Evolutionary conservation across 495 filamentous ascomycete species (phyloP), one percentile per base, ranked within the genome.

Genomic region (Hapsidospora chrysogenum): DNA sequence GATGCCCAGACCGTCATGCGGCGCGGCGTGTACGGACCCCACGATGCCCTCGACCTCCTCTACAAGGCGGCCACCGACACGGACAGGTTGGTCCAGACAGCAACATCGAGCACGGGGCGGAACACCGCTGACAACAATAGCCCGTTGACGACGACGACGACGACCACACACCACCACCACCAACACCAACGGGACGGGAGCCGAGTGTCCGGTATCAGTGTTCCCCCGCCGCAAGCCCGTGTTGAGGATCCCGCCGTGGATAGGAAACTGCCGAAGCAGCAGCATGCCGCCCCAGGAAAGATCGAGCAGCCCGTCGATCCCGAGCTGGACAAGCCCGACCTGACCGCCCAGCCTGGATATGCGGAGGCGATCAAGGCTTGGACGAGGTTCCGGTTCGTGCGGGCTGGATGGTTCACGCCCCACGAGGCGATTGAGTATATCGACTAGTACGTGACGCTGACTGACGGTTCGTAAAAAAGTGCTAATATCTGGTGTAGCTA

Each of bases 331-430:
- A 49, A 47, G 23, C 48, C 47, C 9, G 54, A 54, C n/a, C 40
- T 38, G 9, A 42, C 47, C 2, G 15, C 38, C 23, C 66, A 70
- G 21, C 60, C 55, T 6, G 66, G 66, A n/a, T 68, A 70, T 40
- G 51, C 60, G 22, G 74, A 82, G 40, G 83, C 84, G 4, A 50
- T 94, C 35, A 78, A 75, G 44, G 80, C 81, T 8, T 97, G 89
- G 89, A 76, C 79, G 8, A 70, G 82, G 43, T 76, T 92, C 46
- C 74, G 85, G 37, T 95, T 96, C 52, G 87, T 96, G 14, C 78
- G 83, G 33, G 85, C 83, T 6, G 89, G 89, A 15, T 97, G 89
- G 89, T 86, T 97, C 46, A 93, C 85, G 0, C 83, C 87, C 2
- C 72, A 76, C 43, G 89, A 97, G 53, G 86, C 80, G 1, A 83